Base-by-base conservation (phyloP, 2,329 filamentous ascomycete species). In the Phialophora expanda region DNA sequence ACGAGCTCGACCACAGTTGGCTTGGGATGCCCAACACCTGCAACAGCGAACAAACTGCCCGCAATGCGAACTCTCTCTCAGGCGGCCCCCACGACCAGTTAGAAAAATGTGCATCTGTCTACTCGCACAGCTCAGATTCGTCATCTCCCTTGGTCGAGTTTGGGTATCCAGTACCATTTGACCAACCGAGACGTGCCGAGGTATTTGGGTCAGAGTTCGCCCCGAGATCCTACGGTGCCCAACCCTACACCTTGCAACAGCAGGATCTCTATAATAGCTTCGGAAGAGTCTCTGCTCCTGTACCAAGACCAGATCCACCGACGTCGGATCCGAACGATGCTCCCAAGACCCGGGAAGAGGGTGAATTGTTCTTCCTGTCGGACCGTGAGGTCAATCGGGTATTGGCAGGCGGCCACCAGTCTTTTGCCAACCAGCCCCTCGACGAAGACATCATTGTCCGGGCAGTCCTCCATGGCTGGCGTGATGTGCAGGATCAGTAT, bases 401-500 rank as follows among this genome's bases (percentile, higher is more conserved):
- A 8, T 56, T 62, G 53, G 61, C 56, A 11, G 57, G 38, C 12
- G 57, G 56, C 1, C 50, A 51, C 26, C 50, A 51, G 9, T 51
- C 34, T 26, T 66, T 66, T 30, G 41, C 60, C 17, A 66, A 66
- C 20, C 65, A 62, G 34, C 56, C 55, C 4, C 56, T 64, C 9
- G 66, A 67, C 58, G 66, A 67, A 50, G 66, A 67, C 30, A 67
- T 67, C 34, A 54, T 59, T 30, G 58, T 69, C 12, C 67, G 67
- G 4, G 67, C 64, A 5, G 67, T 69, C 8, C 26, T 69, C 17
- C 55, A 67, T 58, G 67, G 67, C 8, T 69, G 67, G 67, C 51
- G 46, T 9, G 61, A 59, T 32, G 67, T 69, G n/a, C 46, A 63
- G 38, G 67, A 66, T 24, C 56, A 56, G 20, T 67, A 69, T 48